Evolutionary conservation across 805 yeast genomes (phyloP).

Genomic region (Ogataea glucozyma): DNA sequence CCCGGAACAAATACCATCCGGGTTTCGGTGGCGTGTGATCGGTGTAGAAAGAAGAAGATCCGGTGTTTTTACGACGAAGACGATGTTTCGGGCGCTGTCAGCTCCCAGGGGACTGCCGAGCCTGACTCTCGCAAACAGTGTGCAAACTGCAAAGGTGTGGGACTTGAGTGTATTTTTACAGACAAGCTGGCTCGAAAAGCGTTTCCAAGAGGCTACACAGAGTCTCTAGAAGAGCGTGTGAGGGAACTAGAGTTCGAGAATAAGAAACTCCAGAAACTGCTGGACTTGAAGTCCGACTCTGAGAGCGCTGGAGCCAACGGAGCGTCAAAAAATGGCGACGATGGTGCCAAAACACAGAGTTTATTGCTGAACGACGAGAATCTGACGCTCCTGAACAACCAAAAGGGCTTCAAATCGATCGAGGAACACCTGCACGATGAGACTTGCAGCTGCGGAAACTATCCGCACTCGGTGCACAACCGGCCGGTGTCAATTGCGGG

Average conservation of each 20-base stretch:
- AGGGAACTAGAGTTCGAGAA: conserved; percentile 83
- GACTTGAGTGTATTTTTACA: conserved; percentile 84
- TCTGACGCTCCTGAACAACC: conserved; percentile 31
- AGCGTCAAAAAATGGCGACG: neutral
- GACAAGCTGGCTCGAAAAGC: conserved; percentile 85
- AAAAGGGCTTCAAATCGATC: conserved; percentile 27
- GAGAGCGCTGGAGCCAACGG: no score
- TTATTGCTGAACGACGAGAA: conserved; percentile 32
- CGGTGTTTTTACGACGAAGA: conserved; percentile 49
- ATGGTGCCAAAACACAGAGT: neutral
- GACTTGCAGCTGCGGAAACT: conserved; percentile 56
- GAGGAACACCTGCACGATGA: conserved; percentile 46
- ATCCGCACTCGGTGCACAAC: conserved; percentile 57
- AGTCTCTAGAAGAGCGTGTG: conserved; percentile 83
- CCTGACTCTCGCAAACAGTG: conserved; percentile 71
- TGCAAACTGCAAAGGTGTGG: conserved; percentile 79
- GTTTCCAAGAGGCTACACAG: conserved; percentile 91
- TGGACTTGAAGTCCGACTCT: conserved; percentile 49
- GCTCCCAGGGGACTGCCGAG: conserved; percentile 11
- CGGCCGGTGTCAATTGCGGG: conserved; percentile 69
- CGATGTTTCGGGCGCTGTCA: conserved; percentile 10
- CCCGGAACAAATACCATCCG: conserved; percentile 68
- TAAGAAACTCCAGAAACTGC: conserved; percentile 60
- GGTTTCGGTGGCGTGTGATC: conserved; percentile 88
- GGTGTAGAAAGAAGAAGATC: conserved; percentile 80